Base-by-base conservation (phyloP, 2,329 filamentous ascomycete genomes). In the Dactylellina cionopaga region DNA sequence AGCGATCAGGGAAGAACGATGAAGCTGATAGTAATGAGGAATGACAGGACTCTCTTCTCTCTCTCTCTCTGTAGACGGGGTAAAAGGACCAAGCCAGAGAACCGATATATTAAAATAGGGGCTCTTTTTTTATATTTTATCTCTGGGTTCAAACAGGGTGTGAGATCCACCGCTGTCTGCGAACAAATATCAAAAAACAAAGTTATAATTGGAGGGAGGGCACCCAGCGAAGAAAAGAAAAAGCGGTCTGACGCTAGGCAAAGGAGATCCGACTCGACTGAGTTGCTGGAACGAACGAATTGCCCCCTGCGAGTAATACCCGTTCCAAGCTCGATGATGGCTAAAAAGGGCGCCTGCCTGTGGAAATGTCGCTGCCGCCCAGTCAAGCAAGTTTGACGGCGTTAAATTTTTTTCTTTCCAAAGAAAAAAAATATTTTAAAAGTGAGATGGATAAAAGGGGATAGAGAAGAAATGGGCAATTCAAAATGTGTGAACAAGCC, bases 271-370 rank as follows among this genome's bases (percentile, higher is more conserved):
- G 24, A 3, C 5, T n/a, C 5, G 4, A 19, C 9, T 5, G 15
- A 43, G 9, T 43, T 5, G 15, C 39, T 43, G 39, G 17, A 22
- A 17, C 10, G 37, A 55, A 65, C 11, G 15, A 51, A 43, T 33
- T 17, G 24, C 29, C 66, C 65, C 66, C 66, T 71, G 66, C 66
- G 51, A 54, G 56, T 71, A 63, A 63, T 71, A 64, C 66, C 56
- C 41, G 56, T 56, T 51, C 52, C 52, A 51, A 51, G 37, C 51
- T 46, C 24, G 27, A 65, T 31, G 27, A 51, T 59, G 55, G 51
- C 62, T 59, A 58, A 66, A 58, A 54, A 25, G 35, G 31, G 55
- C 25, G 47, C 31, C 44, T 27, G n/a, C 11, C 35, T 47, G 37
- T 60, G 54, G 44, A 58, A 68, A 60, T 68, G 39, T 54, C 52